Evolutionary conservation across 495 filamentous ascomycete species (phyloP), one percentile per base, ranked within the genome.

Genomic region (Filosporella fistucella): DNA sequence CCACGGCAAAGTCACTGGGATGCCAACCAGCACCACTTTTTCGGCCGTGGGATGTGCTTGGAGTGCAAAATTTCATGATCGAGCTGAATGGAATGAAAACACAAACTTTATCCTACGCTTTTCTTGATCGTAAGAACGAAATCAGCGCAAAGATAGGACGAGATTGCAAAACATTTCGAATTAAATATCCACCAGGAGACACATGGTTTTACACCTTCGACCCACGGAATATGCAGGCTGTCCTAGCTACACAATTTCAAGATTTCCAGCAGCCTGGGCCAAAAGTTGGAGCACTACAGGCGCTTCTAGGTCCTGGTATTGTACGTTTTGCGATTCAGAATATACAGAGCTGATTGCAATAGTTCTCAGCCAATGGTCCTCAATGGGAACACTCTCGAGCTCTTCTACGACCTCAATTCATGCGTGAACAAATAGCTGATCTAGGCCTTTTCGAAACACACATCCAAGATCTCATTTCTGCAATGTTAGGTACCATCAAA

Each of bases 191-290:
- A 51, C 52, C 52, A 16, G 54, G 54, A 54, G 50, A 54, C 28
- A 60, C 54, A 45, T 56, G 54, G 49, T 55, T 68, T 42, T 64
- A 63, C 32, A 81, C 78, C 9, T 61, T 68, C 40, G 77, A 81
- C 17, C 75, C 75, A 7, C 69, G 69, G 46, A 81, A 81, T 52
- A 55, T 78, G 14, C 69, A 75, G 55, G 72, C 77, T 21, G 49
- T 80, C 9, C 63, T 80, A 25, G 72, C 77, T 4, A 74, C 69
- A 6, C 68, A 81, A 47, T 80, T 80, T 55, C 62, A 73, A 43
- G 71, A 76, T 46, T 76, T 76, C 45, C 63, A 64, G 39, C 62
- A 74, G 23, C 68, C 68, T 9, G 29, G 49, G n/a, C 33, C 47
- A 30, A 63, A 72, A 21, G 63, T 54, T 32, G 37, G 56, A 30